phyloP scores from a whole-genome alignment of 495 filamentous ascomycete species.

The Chaetomidium leptoderma region DNA sequence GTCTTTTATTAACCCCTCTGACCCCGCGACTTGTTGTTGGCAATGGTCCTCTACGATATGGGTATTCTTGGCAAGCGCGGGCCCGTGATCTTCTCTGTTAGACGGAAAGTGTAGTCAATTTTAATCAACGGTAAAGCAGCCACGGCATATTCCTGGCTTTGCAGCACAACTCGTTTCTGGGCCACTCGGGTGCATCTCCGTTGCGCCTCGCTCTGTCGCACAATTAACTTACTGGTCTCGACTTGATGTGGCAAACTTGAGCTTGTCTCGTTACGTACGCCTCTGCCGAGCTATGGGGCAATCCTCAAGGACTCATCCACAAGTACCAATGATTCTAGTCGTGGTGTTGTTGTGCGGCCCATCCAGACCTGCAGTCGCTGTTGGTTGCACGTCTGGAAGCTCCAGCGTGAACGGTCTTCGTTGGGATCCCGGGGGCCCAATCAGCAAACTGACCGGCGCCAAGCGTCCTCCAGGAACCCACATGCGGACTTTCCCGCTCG shows the following conservation, averaged over 20 bases:
- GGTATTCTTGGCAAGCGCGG: slow-evolving; percentile 32
- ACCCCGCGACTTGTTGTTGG: slow-evolving; percentile 21
- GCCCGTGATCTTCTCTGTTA: slow-evolving; percentile 30
- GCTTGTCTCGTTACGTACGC: neutral
- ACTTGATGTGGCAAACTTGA: neutral
- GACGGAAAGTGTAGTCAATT: slow-evolving; percentile 34
- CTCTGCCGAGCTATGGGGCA: neutral
- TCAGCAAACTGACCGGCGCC: slow-evolving; percentile 10
- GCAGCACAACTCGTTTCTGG: neutral
- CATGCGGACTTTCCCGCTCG: slow-evolving; percentile 18
- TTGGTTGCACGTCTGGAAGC: slow-evolving; percentile 14
- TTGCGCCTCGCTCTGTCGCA: no score
- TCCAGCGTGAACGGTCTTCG: slow-evolving; percentile 1
- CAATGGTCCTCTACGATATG: slow-evolving; percentile 24
- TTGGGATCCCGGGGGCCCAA: slow-evolving; percentile 16
- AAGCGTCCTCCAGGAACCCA: slow-evolving; percentile 13
- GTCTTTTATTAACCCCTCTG: slow-evolving; percentile 20
- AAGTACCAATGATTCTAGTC: neutral
- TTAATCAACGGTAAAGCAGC: slow-evolving; percentile 26
- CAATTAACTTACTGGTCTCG: neutral
- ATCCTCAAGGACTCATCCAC: no score
- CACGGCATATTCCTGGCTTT: neutral
- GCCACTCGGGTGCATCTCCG: no score
- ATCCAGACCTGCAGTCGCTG: slow-evolving; percentile 13
- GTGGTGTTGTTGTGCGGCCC: slow-evolving; percentile 5